Evolutionary conservation across 441 rosid species (phyloP).

Genomic region (Geranium incanum): DNA sequence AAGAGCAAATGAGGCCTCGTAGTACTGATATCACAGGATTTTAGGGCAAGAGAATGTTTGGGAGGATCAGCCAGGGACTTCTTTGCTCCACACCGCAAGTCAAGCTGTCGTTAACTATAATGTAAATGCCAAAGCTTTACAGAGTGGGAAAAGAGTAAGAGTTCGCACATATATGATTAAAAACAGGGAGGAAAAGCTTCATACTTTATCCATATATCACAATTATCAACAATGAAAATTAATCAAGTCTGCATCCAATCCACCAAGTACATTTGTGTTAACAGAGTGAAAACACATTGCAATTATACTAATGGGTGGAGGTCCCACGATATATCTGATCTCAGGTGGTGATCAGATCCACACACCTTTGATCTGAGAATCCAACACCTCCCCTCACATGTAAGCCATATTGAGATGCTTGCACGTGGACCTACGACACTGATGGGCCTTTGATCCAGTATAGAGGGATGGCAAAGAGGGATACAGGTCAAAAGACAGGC

Average conservation of each 20-base stretch:
- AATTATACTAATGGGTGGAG: background rate
- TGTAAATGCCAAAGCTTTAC: slow-evolving; percentile 10
- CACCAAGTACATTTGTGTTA: background rate
- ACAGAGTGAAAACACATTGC: background rate
- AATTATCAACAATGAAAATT: background rate
- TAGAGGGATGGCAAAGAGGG: no score
- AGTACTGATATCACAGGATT: slow-evolving; percentile 90
- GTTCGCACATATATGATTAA: background rate
- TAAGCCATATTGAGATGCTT: background rate
- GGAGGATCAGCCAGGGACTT: slow-evolving; percentile 88
- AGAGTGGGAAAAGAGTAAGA: background rate
- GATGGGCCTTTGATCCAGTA: no score
- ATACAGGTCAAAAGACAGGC: background rate
- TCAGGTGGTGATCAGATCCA: background rate
- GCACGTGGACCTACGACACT: background rate
- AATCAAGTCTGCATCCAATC: background rate
- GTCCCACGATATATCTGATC: no score
- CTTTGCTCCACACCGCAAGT: slow-evolving; percentile 83
- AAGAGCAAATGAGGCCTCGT: slow-evolving; percentile 90
- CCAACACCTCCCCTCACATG: background rate
- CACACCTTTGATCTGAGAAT: background rate
- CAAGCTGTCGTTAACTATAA: slow-evolving; percentile 56
- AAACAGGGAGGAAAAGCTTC: slow-evolving; percentile 2
- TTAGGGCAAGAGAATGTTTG: slow-evolving; percentile 60
- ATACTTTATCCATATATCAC: background rate